These are phyloP conservation scores for Neonothopanus nambi DNA, from an alignment of 1,284 basidiomycete species.

Conservation along the genomic window DNA sequence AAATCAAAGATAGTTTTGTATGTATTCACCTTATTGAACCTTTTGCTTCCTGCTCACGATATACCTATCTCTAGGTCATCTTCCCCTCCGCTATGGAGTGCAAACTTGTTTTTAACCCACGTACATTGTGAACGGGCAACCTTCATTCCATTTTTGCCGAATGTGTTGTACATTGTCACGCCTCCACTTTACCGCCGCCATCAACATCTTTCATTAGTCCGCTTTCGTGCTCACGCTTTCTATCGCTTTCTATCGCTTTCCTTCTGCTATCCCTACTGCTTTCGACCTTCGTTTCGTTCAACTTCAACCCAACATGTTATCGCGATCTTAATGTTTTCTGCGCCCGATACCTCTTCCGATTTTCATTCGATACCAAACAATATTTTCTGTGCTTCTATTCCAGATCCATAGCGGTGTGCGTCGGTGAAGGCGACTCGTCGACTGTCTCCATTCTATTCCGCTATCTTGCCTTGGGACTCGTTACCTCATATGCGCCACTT, in stretches of 20 bases:
- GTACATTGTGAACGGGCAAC: constrained; percentile 25
- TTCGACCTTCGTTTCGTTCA: neutral
- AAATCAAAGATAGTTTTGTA: constrained; percentile 76
- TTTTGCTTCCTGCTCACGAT: neutral
- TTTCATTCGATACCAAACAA: too few relatives aligned
- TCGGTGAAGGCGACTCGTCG: too few relatives aligned
- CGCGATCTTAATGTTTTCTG: neutral
- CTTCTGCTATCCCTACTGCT: neutral
- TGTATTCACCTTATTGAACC: constrained; percentile 27
- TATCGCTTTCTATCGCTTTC: constrained; percentile 1
- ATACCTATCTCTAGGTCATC: constrained; percentile 50
- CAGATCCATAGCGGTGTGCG: too few relatives aligned
- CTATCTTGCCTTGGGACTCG: too few relatives aligned
- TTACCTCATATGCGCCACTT: too few relatives aligned
- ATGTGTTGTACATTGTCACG: neutral
- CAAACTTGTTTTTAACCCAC: constrained; percentile 57
- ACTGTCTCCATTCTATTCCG: too few relatives aligned
- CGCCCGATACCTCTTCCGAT: too few relatives aligned
- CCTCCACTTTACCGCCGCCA: neutral
- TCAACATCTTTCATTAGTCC: neutral
- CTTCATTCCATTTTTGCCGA: neutral
- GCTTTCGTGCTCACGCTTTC: neutral
- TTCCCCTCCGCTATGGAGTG: constrained; percentile 69
- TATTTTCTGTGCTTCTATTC: too few relatives aligned
- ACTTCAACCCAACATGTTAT: neutral